Conservation (phyloP, 1,284 basidiomycete genomes). For the Pulveroboletus sp. region DNA sequence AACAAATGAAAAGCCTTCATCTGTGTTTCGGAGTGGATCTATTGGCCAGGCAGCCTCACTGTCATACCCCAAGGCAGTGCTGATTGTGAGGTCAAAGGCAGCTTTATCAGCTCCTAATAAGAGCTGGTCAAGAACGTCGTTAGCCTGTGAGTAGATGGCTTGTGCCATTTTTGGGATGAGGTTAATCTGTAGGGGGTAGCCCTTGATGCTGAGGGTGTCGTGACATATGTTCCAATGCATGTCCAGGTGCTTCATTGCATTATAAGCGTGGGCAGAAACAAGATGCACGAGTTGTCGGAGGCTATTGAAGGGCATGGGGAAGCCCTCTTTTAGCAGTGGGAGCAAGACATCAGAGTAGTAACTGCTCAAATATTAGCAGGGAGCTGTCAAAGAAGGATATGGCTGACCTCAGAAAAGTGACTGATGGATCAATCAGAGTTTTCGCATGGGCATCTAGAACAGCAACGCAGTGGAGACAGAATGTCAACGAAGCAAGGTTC, state of each 20-base stretch:
- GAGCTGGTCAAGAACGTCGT: too few relatives aligned
- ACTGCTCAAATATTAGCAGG: background rate
- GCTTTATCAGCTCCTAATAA: too few relatives aligned
- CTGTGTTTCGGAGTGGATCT: background rate
- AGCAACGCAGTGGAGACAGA: background rate
- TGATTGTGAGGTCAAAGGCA: too few relatives aligned
- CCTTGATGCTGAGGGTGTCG: too few relatives aligned
- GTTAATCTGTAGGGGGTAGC: too few relatives aligned
- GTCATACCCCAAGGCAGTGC: too few relatives aligned
- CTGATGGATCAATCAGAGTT: background rate
- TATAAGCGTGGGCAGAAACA: background rate
- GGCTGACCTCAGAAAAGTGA: background rate
- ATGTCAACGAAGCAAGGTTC: background rate
- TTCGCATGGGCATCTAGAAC: too few relatives aligned
- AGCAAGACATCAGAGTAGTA: background rate
- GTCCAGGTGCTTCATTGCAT: too few relatives aligned
- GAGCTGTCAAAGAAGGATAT: background rate
- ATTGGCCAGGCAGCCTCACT: background rate
- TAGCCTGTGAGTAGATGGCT: too few relatives aligned
- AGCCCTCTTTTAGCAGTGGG: background rate
- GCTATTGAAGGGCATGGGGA: background rate
- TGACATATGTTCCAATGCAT: too few relatives aligned
- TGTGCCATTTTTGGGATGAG: too few relatives aligned
- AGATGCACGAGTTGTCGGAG: background rate
- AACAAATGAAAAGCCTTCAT: background rate